Base-by-base conservation (phyloP, 495 filamentous ascomycete genomes). In the Xeromyces bisporus region DNA sequence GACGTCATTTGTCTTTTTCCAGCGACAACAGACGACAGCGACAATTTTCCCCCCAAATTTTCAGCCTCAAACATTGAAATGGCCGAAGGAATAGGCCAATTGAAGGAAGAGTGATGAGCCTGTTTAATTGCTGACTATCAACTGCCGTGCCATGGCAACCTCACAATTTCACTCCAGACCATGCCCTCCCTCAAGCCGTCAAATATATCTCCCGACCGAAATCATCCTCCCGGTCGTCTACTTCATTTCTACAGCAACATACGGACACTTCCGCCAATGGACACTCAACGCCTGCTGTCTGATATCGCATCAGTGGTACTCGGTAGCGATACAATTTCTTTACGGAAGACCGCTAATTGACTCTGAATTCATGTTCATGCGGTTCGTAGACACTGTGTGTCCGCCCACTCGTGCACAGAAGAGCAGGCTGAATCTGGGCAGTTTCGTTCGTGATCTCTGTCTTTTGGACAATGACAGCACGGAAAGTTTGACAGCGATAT, bases 231-330 rank as follows among this genome's bases (percentile, higher is more conserved):
- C 53, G n/a, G 59, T 69, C 30, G 44, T 60, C 23, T 32, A 41
- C 32, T 47, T 39, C 31, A 36, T 59, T 29, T 40, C 36, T n/a
- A 24, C 30, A 5, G 39, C n/a, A n/a, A n/a, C n/a, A n/a, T n/a
- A 47, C 15, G 29, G 29, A 13, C 17, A 29, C 13, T 27, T 29
- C 11, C 42, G 25, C 33, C 73, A 74, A 41, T 11, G 18, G 7
- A 55, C 52, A 6, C 50, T 80, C n/a, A 50, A 61, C 37, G 51
- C 54, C 0, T 71, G 68, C 43, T 66, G 64, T 41, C 53, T 75
- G 12, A 62, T 79, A 9, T 72, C 63, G 5, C 61, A 61, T 8
- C 60, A 73, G 33, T 83, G 77, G 77, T 78, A 80, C 42, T 58
- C 62, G 7, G 62, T 59, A 3, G 56, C 62, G 8, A 57, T 75